Evolutionary conservation across 1,139 yeast genomes (phyloP).

Genomic region (Suhomyces anneliseae): DNA sequence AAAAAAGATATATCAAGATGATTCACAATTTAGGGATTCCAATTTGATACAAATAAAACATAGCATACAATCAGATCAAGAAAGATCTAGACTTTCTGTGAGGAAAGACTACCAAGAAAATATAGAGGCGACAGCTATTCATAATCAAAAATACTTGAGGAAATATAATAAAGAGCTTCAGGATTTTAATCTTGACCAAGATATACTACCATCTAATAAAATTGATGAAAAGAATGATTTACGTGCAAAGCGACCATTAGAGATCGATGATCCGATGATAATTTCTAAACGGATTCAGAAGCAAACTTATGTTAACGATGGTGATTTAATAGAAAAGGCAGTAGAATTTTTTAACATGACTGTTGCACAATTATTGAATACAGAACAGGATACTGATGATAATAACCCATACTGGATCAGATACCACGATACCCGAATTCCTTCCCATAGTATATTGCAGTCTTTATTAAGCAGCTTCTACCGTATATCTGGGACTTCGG

Average conservation of each 20-base stretch:
- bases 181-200: neutral
- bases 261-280: conserved; percentile 2
- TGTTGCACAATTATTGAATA: conserved; percentile 4
- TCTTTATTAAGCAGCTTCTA: conserved; percentile 8
- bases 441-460: conserved; percentile 4
- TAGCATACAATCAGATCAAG: neutral
- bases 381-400: conserved; percentile 3
- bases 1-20: conserved; percentile 4
- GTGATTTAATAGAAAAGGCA: conserved; percentile 6
- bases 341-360: neutral
- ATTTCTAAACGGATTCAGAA: conserved; percentile 10
- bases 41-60: neutral
- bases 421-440: conserved; percentile 3
- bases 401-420: conserved; percentile 5
- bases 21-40: conserved; percentile 7
- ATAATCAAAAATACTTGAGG: conserved; percentile 14
- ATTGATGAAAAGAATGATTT: too few relatives aligned
- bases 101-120: conserved; percentile 14
- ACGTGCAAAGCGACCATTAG: neutral
- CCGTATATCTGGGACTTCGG: conserved; percentile 2
- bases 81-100: conserved; percentile 15
- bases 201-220: too few relatives aligned
- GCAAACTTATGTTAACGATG: conserved; percentile 8
- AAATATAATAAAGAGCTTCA: conserved; percentile 11
- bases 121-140: conserved; percentile 4